Conservation (phyloP, 345 rosid genomes). For the Pugionium dolabratum region DNA sequence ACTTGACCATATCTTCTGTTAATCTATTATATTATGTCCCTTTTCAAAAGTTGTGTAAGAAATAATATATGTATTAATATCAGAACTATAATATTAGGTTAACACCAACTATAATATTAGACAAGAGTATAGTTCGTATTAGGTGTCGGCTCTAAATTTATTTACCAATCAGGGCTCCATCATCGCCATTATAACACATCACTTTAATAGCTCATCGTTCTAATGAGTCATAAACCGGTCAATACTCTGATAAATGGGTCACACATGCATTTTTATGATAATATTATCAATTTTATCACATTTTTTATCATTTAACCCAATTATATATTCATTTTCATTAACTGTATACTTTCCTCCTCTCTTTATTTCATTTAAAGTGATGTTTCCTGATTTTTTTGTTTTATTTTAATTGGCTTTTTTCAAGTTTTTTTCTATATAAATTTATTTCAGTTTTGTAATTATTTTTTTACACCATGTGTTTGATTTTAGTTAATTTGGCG, state of each 20-base stretch:
- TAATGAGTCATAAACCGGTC: constrained; percentile 21
- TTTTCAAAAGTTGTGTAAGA: constrained; percentile 9
- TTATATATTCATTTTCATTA: neutral
- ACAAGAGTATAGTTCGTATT: neutral
- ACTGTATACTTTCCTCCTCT: neutral
- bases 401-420: no score
- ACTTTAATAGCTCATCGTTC: constrained; percentile 2
- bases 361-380: no score
- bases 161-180: constrained; percentile 35
- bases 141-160: constrained; percentile 26
- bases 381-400: no score
- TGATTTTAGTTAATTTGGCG: no score
- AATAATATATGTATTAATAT: constrained; percentile 2
- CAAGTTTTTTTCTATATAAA: no score
- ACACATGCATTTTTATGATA: neutral
- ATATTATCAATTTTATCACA: neutral
- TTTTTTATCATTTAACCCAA: neutral
- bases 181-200: constrained; percentile 26
- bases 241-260: neutral
- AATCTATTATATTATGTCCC: constrained; percentile 22
- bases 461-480: no score
- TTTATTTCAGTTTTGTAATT: no score
- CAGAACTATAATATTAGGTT: constrained; percentile 7
- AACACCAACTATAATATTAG: no score
- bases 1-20: constrained; percentile 16